These are phyloP conservation scores for Orychophragmus violaceus DNA, from an alignment of 345 rosid species.

Conservation along the genomic window DNA sequence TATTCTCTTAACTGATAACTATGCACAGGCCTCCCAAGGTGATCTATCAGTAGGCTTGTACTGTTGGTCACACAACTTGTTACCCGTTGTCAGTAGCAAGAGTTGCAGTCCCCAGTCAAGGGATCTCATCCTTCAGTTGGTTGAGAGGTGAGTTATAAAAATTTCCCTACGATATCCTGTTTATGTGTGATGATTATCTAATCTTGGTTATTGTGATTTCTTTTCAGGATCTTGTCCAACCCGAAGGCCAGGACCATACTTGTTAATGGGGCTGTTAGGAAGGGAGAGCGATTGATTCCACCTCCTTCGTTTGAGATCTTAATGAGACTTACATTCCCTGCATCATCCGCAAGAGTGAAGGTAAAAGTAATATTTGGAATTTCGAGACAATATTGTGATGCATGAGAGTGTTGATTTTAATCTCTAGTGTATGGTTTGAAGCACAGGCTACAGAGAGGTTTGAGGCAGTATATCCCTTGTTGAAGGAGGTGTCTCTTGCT, in stretches of 20 bases:
- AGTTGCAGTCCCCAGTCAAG: slow-evolving; percentile 64
- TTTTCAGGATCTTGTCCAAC: slow-evolving; percentile 48
- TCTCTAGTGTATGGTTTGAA: background rate
- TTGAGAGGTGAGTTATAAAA: slow-evolving; percentile 27
- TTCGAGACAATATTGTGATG: background rate
- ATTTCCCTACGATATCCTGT: background rate
- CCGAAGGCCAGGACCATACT: slow-evolving; percentile 58
- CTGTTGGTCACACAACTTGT: slow-evolving; percentile 54
- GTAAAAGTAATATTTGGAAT: slow-evolving; percentile 27
- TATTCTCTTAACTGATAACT: background rate
- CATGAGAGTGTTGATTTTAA: background rate
- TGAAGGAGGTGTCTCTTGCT: slow-evolving; percentile 68
- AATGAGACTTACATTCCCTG: slow-evolving; percentile 52
- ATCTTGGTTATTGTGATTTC: background rate
- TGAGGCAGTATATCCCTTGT: slow-evolving; percentile 53
- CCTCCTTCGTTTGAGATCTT: slow-evolving; percentile 62
- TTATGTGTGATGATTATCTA: background rate
- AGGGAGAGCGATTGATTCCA: slow-evolving; percentile 68
- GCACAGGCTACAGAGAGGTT: slow-evolving; percentile 74
- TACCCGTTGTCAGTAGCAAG: slow-evolving; percentile 42
- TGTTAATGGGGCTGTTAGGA: slow-evolving; percentile 63
- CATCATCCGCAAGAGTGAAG: slow-evolving; percentile 62
- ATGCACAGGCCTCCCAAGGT: slow-evolving; percentile 51
- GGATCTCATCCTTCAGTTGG: slow-evolving; percentile 59
- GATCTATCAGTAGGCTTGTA: slow-evolving; percentile 62